Percentiles rank a stretch among this genome's conserved stretches.
These are phyloP conservation scores for Saccharum spontaneum DNA, from an alignment of 176 grass and related monocot species.

Conservation along the genomic window DNA sequence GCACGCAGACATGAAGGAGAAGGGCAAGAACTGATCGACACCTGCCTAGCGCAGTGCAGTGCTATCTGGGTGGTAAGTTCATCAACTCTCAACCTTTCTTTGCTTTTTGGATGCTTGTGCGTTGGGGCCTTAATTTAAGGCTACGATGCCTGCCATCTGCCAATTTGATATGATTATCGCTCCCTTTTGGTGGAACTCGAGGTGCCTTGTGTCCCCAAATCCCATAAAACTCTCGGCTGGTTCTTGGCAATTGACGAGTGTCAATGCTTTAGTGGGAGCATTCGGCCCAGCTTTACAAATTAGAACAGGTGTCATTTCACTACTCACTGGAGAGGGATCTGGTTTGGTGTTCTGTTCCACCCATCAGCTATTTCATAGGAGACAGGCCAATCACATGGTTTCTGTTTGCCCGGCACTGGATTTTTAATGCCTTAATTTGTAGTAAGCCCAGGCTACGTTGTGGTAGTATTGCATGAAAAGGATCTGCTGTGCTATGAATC, in stretches of 20 bases:
- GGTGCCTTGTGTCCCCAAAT: slow-evolving; percentile 56
- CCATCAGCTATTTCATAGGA: slow-evolving; percentile 45
- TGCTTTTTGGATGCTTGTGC: slow-evolving; percentile 56
- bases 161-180: slow-evolving; percentile 53
- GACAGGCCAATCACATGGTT: slow-evolving; percentile 65
- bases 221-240: slow-evolving; percentile 46
- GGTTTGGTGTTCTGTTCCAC: slow-evolving; percentile 46
- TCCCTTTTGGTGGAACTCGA: slow-evolving; percentile 55
- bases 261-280: slow-evolving; percentile 45
- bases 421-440: slow-evolving; percentile 70
- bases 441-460: slow-evolving; percentile 51
- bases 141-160: slow-evolving; percentile 27
- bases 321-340: slow-evolving; percentile 45
- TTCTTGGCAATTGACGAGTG: slow-evolving; percentile 62
- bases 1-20: slow-evolving; percentile 71
- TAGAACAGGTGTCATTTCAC: slow-evolving; percentile 56
- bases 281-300: slow-evolving; percentile 43
- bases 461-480: slow-evolving; percentile 47
- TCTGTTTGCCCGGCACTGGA: slow-evolving; percentile 58
- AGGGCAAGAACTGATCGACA: slow-evolving; percentile 72
- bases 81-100: slow-evolving; percentile 25
- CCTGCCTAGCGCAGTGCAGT: slow-evolving; percentile 1
- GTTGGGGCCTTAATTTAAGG: slow-evolving; percentile 36
- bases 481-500: slow-evolving; percentile 12
- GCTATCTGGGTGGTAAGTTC: slow-evolving; percentile 35